These are phyloP conservation scores for Akebia trifoliata DNA, from an alignment of 164 flowering plant genomes.

Conservation along the genomic window DNA sequence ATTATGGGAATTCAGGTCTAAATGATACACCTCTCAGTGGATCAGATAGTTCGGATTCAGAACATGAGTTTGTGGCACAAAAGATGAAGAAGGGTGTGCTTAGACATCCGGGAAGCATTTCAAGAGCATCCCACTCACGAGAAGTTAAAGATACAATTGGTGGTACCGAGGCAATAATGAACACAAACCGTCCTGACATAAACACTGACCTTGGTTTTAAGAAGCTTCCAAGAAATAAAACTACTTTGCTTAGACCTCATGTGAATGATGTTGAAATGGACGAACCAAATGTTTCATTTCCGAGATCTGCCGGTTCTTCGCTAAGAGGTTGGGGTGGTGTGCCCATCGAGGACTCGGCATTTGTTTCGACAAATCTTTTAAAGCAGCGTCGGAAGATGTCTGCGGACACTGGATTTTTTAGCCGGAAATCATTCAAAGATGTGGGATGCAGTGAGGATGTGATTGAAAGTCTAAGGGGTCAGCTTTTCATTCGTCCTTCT, in stretches of 20 bases:
- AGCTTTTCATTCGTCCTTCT: constrained; percentile 59
- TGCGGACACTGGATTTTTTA: constrained; percentile 48
- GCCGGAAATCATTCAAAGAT: constrained; percentile 60
- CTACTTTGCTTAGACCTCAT: constrained; percentile 9
- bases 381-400: constrained; percentile 22
- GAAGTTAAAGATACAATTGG: constrained; percentile 8
- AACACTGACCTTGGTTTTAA: background rate
- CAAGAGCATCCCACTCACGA: constrained; percentile 13
- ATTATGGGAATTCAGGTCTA: constrained; percentile 12
- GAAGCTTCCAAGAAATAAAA: constrained; percentile 5
- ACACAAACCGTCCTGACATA: constrained; percentile 4
- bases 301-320: constrained; percentile 27
- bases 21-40: constrained; percentile 10
- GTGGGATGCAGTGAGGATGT: constrained; percentile 64
- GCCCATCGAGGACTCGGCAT: constrained; percentile 14
- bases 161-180: constrained; percentile 1
- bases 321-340: constrained; percentile 57
- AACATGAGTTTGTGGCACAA: constrained; percentile 13
- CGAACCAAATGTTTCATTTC: constrained; percentile 15
- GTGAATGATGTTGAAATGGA: constrained; percentile 10
- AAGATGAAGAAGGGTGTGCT: constrained; percentile 12
- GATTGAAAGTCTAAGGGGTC: constrained; percentile 56
- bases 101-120: constrained; percentile 14
- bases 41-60: constrained; percentile 17
- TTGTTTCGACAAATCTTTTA: constrained; percentile 17